Evolutionary conservation across 371 early-diverging fungal species (phyloP), one percentile per base, ranked within the genome.

Genomic region (Saksenaea vasiformis): DNA sequence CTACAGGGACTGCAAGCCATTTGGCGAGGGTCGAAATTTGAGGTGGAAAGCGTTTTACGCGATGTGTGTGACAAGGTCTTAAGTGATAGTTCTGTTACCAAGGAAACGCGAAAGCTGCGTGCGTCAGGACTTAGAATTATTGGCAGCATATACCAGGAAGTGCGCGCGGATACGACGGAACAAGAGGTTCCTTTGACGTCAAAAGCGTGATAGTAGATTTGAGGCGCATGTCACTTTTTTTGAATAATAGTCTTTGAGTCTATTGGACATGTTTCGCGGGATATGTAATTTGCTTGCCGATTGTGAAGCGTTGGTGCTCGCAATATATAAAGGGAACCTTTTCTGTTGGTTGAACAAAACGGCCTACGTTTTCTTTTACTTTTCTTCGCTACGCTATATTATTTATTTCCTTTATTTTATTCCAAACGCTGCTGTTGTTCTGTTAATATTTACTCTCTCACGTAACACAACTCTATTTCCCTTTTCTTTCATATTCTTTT

Each of bases 1-100:
- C 3, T 1, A 39, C 39, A 91, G 81, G 94, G 94, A 28, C 71
- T 97, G 66, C 88, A 95, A 67, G 94, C 95, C 0, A 86, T 98
- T 53, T 97, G 97, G 97, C 85, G 90, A 69, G 96, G 95, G 17
- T 91, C 91, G 39, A 95, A 95, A 70, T 77, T 98, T 51, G 98
- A 98, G 76, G 94, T 98, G 19, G 94, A 97, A 73, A 84, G 87
- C 66, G 95, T 96, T 5, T 74, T 97, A 53, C 85, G 97, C 39
- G 94, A 95, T 67, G 93, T 92, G 1, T 98, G 98, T 81, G 96
- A 95, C 72, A 69, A 73, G 31, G 91, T 92, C 9, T 76, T 96
- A 53, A 73, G 82, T 53, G 95, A 95, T 59, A 67, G 80, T 19
- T 65, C 65, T 11, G 84, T 75, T 7, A 64, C 78, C 56, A 90